Conservation (phyloP, 306 rosid genomes). For the Dryas alaskensis region DNA sequence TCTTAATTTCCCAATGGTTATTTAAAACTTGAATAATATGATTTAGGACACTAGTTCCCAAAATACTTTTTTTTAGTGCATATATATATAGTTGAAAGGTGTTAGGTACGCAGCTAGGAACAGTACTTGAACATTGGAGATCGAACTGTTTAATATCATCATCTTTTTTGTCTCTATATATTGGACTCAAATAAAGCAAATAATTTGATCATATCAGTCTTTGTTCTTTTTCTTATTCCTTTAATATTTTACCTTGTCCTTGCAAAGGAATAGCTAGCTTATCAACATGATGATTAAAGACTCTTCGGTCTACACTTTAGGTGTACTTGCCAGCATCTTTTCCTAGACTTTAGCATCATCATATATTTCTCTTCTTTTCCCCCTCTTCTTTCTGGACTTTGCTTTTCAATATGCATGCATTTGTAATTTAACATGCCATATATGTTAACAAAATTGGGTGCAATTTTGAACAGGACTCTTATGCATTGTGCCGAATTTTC, state of each 20-base stretch:
- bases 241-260: slow-evolving; percentile 28
- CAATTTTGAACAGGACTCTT: slow-evolving; percentile 60
- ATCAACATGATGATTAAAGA: slow-evolving; percentile 59
- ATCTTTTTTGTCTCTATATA: not conserved
- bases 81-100: not conserved
- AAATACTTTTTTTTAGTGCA: too few species aligned
- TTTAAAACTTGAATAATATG: too few species aligned
- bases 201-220: slow-evolving; percentile 23
- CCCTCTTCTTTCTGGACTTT: slow-evolving; percentile 17
- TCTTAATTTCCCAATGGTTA: too few species aligned
- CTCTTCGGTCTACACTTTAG: slow-evolving; percentile 47
- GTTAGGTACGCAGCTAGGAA: not conserved
- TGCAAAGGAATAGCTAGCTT: slow-evolving; percentile 38
- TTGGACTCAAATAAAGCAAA: slow-evolving; percentile 31
- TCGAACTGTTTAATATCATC: slow-evolving; percentile 6
- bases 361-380: slow-evolving; percentile 28
- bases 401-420: slow-evolving; percentile 4
- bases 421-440: not conserved
- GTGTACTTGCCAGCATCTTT: slow-evolving; percentile 42
- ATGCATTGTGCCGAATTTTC: slow-evolving; percentile 86
- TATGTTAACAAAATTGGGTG: not conserved
- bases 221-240: slow-evolving; percentile 36
- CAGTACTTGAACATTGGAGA: not conserved
- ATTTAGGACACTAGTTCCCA: too few species aligned
- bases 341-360: slow-evolving; percentile 29